Evolutionary conservation across 768 basidiomycete species (phyloP), one percentile per base, ranked within the genome.

Genomic region (Lactarius hengduanensis): DNA sequence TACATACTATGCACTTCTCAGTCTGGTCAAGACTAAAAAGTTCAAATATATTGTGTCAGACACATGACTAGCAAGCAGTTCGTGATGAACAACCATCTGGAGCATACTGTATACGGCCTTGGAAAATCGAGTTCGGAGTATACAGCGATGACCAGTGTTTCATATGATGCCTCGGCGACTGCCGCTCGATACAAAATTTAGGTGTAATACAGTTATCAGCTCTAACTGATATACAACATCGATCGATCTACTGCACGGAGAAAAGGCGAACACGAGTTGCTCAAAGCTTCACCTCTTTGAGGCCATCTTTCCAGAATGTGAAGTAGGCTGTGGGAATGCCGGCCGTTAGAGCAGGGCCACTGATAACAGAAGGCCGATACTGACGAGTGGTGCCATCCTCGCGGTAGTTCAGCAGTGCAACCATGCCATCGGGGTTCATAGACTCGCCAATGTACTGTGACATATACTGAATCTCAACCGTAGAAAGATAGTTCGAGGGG

Each of bases 251-350:
- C 70, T 59, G 56, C 60, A 64, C 59, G 40, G 61, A 28, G n/a
- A 68, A 59, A 50, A 45, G 10, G 57, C 16, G 55, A 30, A 61
- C 68, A 57, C 60, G 38, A 59, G 70, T 74, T 75, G 16, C 45
- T 74, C 73, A 94, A 69, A 88, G 82, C 77, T 94, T 94, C 66
- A 84, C 74, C 77, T 86, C 83, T 80, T 95, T 93, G 71, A 95
- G 77, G 45, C 97, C 96, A 78, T 98, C 86, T 80, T 91, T 96
- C 96, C 96, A 98, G 83, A 96, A 92, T 38, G 89, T 95, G 78
- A 96, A 86, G 77, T 91, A 96, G 59, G 94, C 93, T 90, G 71
- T 57, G 59, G 66, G 22, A 50, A 58, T 36, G 54, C 67, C 41
- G 70, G 64, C 63, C 67, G 67, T 59, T 7, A 70, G 47, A 45